These are phyloP conservation scores for Xylariomycetidae sp. DNA, from an alignment of 2,329 filamentous ascomycete genomes.

Conservation along the genomic window DNA sequence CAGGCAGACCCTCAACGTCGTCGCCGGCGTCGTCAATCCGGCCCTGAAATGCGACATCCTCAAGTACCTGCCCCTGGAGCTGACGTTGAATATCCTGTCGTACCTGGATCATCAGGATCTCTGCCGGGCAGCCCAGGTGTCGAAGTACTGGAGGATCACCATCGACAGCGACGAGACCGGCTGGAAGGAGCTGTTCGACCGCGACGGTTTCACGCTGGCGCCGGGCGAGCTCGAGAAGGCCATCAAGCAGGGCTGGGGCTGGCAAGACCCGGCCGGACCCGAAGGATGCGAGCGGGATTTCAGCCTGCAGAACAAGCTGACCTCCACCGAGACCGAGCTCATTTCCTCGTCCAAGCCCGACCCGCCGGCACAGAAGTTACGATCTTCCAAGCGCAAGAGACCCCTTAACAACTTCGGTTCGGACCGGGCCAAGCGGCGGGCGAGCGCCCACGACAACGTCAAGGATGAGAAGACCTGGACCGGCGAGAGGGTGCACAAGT, in stretches of 20 bases:
- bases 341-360: constrained; percentile 39
- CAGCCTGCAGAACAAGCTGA: constrained; percentile 52
- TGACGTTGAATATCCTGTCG: constrained; percentile 81
- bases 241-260: constrained; percentile 91
- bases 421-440: constrained; percentile 51
- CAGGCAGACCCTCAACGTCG: constrained; percentile 81
- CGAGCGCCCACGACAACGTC: constrained; percentile 41
- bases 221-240: constrained; percentile 80
- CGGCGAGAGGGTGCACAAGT: constrained; percentile 48
- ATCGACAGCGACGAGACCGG: constrained; percentile 91
- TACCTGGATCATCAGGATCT: constrained; percentile 83
- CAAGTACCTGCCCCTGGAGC: constrained; percentile 74
- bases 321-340: constrained; percentile 49
- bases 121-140: constrained; percentile 87
- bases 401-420: constrained; percentile 39
- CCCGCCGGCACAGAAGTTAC: constrained; percentile 35
- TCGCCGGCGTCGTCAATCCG: constrained; percentile 88
- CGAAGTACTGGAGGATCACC: constrained; percentile 86
- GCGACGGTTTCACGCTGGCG: constrained; percentile 74
- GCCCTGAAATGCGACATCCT: constrained; percentile 94
- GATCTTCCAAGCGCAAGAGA: constrained; percentile 55
- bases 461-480: constrained; percentile 37
- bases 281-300: constrained; percentile 79
- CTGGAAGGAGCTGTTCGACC: constrained; percentile 89
- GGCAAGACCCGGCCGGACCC: constrained; percentile 78